Evolutionary conservation across 345 rosid species (phyloP).

Genomic region (Microthlaspi erraticum): DNA sequence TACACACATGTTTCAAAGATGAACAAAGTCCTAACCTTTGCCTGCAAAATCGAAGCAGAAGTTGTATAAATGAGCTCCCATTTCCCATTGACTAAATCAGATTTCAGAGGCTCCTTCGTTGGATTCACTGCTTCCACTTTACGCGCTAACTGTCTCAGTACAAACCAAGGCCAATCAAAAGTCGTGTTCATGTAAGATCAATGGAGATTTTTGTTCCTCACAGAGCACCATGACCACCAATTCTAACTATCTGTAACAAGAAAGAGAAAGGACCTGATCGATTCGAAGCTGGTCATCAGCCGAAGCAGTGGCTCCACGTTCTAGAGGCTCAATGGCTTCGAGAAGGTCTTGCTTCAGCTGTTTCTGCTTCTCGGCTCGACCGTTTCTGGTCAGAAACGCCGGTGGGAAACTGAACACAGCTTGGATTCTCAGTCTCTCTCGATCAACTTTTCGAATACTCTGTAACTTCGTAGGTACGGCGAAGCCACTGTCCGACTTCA

Average conservation of each 20-base stretch:
- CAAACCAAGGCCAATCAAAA: no score
- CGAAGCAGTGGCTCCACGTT: slow-evolving; percentile 81
- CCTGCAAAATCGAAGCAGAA: slow-evolving; percentile 79
- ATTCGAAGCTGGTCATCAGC: slow-evolving; percentile 77
- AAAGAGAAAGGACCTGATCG: slow-evolving; percentile 59
- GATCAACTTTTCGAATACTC: slow-evolving; percentile 49
- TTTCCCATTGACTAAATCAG: slow-evolving; percentile 75
- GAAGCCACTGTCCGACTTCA: slow-evolving; percentile 33
- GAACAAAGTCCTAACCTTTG: slow-evolving; percentile 52
- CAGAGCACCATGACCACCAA: background rate
- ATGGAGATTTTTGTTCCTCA: background rate
- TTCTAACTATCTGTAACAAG: slow-evolving; percentile 1
- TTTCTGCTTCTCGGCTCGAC: slow-evolving; percentile 55
- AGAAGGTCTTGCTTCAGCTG: slow-evolving; percentile 74
- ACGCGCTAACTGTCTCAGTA: slow-evolving; percentile 60
- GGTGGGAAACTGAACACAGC: slow-evolving; percentile 77
- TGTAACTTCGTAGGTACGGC: slow-evolving; percentile 27
- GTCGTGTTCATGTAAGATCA: background rate
- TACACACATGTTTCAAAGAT: slow-evolving; percentile 2
- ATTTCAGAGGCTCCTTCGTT: slow-evolving; percentile 77
- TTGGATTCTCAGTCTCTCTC: slow-evolving; percentile 40
- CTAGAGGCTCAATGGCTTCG: slow-evolving; percentile 70
- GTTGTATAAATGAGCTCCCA: slow-evolving; percentile 97
- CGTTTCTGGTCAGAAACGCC: slow-evolving; percentile 68
- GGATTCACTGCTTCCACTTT: slow-evolving; percentile 83